Evolutionary conservation across 345 rosid genomes (phyloP).

Genomic region (Geranium brycei): DNA sequence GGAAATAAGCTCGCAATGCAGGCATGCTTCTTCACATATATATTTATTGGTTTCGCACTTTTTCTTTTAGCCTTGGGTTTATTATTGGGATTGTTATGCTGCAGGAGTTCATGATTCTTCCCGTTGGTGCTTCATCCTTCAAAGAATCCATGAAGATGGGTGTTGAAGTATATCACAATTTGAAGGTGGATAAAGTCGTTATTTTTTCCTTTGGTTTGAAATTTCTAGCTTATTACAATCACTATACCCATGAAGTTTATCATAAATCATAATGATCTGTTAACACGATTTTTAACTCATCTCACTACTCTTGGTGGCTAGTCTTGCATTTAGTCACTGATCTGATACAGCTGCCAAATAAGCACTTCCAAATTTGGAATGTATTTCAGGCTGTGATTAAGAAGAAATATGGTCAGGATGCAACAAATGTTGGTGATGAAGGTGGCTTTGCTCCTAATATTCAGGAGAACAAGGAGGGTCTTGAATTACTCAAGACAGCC

Average conservation of each 20-base stretch:
- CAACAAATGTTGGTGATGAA: slow-evolving; percentile 96
- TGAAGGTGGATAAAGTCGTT: slow-evolving; percentile 44
- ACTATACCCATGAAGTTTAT: background rate
- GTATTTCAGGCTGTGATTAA: slow-evolving; percentile 48
- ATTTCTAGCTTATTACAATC: background rate
- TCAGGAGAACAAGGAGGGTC: slow-evolving; percentile 99
- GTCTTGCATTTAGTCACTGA: too few species aligned
- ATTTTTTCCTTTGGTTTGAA: background rate
- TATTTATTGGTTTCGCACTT: background rate
- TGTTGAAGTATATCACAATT: slow-evolving; percentile 80
- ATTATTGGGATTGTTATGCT: slow-evolving; percentile 2
- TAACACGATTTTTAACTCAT: too few species aligned
- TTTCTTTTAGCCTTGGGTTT: background rate
- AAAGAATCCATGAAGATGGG: slow-evolving; percentile 99
- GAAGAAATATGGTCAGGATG: slow-evolving; percentile 99
- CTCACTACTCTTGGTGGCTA: too few species aligned
- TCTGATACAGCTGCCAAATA: too few species aligned
- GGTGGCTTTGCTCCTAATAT: slow-evolving; percentile 98
- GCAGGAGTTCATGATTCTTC: slow-evolving; percentile 97
- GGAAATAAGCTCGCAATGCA: slow-evolving; percentile 99
- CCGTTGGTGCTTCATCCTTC: slow-evolving; percentile 78
- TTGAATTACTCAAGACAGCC: slow-evolving; percentile 84
- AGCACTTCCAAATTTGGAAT: background rate
- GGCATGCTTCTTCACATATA: slow-evolving; percentile 17
- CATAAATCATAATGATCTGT: too few species aligned